phyloP scores from a whole-genome alignment of 2,329 filamentous ascomycete species.

The Arthroderma uncinatum region DNA sequence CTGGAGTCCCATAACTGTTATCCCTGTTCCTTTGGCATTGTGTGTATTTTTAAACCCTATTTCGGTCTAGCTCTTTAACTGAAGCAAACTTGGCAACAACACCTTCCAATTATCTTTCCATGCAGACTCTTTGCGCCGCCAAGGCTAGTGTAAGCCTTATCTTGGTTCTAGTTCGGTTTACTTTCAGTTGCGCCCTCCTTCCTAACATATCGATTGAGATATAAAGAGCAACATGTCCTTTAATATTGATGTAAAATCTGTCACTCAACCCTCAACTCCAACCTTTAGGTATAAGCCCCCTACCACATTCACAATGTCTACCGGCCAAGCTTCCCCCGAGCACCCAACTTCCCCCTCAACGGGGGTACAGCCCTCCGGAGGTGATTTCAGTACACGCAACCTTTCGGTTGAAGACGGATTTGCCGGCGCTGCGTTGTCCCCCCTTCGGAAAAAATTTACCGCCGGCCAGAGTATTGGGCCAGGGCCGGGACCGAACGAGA shows the following conservation, averaged over 20 bases:
- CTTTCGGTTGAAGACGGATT: neutral
- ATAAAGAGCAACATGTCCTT: too few species aligned
- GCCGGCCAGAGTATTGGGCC: neutral
- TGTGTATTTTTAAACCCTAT: too few species aligned
- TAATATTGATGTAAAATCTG: neutral
- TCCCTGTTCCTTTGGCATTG: too few species aligned
- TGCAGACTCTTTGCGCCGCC: too few species aligned
- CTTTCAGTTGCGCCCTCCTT: neutral
- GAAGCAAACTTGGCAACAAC: too few species aligned
- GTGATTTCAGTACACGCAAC: neutral
- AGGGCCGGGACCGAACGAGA: neutral
- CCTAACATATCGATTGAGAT: too few species aligned
- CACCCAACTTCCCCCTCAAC: neutral
- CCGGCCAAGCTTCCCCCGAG: neutral
- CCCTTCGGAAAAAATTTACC: neutral
- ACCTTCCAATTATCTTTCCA: too few species aligned
- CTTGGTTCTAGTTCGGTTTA: neutral
- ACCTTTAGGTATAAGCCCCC: neutral
- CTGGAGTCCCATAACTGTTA: too few species aligned
- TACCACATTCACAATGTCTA: neutral
- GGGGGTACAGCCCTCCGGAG: neutral
- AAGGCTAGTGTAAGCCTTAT: too few species aligned
- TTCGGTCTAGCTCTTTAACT: too few species aligned
- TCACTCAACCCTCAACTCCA: neutral
- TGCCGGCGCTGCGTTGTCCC: neutral